Base-by-base conservation (phyloP, 352 stramenopile genomes). In the Phytophthora palmivora region DNA sequence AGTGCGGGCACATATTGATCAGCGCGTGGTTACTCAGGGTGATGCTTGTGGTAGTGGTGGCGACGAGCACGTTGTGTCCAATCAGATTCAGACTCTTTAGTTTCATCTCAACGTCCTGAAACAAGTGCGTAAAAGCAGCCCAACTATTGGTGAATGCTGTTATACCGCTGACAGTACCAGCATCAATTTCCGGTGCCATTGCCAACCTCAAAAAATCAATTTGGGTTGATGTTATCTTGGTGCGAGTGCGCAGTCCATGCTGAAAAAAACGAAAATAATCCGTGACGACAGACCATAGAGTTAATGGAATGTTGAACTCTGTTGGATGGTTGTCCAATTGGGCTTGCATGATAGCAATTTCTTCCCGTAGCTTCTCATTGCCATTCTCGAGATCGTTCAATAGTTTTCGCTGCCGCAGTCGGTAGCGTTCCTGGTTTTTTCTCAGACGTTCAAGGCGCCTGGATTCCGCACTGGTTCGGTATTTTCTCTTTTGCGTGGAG, bases 361-460 rank as follows among this genome's bases (percentile, higher is more conserved):
- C 34, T 36, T 24, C 8, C 37, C 10, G 21, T 19, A 56, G 48
- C 3, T 56, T 19, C 9, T 12, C 14, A 22, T 56, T 56, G 34
- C 2, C 4, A 33, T n/a, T 14, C 47, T 55, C 47, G 12, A 55
- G 19, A 0, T 36, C 30, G 9, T 28, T 16, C 0, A 32, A n/a
- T 0, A 41, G 16, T 4, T 18, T 38, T 32, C 39, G 15, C 12
- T 41, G 16, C 12, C 39, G 41, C 10, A 1, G 18, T 30, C 45
- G 16, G 16, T 52, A 52, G 10, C 45, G 30, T 52, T 52, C n/a
- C 18, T 52, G 34, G 28, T 30, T 24, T 26, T 39, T 52, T 16
- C 16, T 6, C 12, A n/a, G 28, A 22, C 28, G 28, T 41, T 52
- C 45, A 7, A 28, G 45, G 15, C 24, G 30, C n/a, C 32, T 33